A percentile compares a stretch with the other conserved stretches of the same genome.
Evolutionary conservation across 2,329 filamentous ascomycete species (phyloP).

Genomic region (Epichloe amarillans): DNA sequence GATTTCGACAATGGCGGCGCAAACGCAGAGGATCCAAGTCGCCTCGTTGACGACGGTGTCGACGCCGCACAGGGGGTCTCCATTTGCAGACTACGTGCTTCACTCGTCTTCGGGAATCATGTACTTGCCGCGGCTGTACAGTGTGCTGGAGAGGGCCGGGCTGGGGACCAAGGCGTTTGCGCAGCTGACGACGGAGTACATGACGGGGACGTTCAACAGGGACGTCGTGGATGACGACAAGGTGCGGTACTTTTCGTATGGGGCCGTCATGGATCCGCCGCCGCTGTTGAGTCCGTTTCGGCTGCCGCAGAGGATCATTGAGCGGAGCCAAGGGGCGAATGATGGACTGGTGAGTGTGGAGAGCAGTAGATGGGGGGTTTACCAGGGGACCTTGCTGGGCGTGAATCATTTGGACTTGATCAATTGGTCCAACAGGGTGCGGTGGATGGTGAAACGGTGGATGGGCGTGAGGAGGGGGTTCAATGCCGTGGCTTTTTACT

Average conservation of each 20-base stretch:
- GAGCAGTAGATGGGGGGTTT: slow-evolving; percentile 46
- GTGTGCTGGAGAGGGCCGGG: slow-evolving; percentile 34
- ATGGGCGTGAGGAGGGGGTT: slow-evolving; percentile 44
- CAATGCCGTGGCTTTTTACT: slow-evolving; percentile 55
- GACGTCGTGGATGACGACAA: slow-evolving; percentile 36
- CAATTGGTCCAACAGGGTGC: slow-evolving; percentile 51
- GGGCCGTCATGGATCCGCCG: slow-evolving; percentile 31
- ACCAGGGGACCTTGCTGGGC: slow-evolving; percentile 48
- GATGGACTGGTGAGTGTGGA: slow-evolving; percentile 55
- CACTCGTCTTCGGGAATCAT: slow-evolving; percentile 22
- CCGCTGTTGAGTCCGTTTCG: slow-evolving; percentile 54
- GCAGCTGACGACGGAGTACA: slow-evolving; percentile 46
- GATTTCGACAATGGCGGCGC: slow-evolving; percentile 32
- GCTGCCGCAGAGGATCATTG: slow-evolving; percentile 36
- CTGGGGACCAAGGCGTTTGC: slow-evolving; percentile 46
- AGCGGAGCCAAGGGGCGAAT: slow-evolving; percentile 42
- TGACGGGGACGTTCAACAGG: slow-evolving; percentile 46
- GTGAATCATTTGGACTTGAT: slow-evolving; percentile 54
- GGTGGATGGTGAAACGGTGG: slow-evolving; percentile 38
- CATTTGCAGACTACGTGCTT: slow-evolving; percentile 42
- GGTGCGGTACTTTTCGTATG: slow-evolving; percentile 50
- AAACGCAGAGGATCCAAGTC: slow-evolving; percentile 18
- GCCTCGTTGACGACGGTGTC: slow-evolving; percentile 41
- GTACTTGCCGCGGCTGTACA: slow-evolving; percentile 41
- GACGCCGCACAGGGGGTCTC: slow-evolving; percentile 41